Percentiles rank a stretch among this genome's conserved stretches.
Evolutionary conservation across 2,329 filamentous ascomycete genomes (phyloP).

Genomic region (Pseudogymnoascus sp.): DNA sequence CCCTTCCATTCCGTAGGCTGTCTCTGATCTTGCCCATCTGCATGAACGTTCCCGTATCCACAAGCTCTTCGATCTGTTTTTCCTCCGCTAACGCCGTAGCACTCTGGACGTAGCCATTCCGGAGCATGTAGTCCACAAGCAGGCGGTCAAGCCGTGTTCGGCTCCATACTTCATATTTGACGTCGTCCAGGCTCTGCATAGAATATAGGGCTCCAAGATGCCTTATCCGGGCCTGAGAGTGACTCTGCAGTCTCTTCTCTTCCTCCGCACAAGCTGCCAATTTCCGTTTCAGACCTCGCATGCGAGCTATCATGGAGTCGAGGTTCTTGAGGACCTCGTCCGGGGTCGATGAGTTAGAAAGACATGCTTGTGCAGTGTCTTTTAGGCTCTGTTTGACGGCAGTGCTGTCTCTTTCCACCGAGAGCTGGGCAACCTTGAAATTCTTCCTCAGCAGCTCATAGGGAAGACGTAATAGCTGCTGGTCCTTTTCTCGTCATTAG

Average conservation of each 20-base stretch:
- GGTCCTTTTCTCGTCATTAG: constrained; percentile 53
- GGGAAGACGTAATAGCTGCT: constrained; percentile 86
- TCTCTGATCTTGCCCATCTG: constrained; percentile 71
- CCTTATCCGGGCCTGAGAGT: constrained; percentile 66
- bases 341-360: constrained; percentile 52
- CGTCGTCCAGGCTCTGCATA: constrained; percentile 76
- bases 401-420: constrained; percentile 63
- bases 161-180: constrained; percentile 90
- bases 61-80: constrained; percentile 69
- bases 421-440: constrained; percentile 76
- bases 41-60: constrained; percentile 83
- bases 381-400: constrained; percentile 53
- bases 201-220: constrained; percentile 76
- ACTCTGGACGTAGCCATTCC: constrained; percentile 72
- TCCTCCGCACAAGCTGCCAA: constrained; percentile 70
- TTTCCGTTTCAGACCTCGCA: constrained; percentile 84
- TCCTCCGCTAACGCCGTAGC: constrained; percentile 68
- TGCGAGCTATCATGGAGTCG: constrained; percentile 75
- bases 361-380: constrained; percentile 58
- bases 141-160: constrained; percentile 72
- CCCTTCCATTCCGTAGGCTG: constrained; percentile 61
- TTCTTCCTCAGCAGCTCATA: constrained; percentile 90
- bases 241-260: constrained; percentile 66
- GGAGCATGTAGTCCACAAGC: constrained; percentile 84
- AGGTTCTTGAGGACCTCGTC: constrained; percentile 71